phyloP scores from a whole-genome alignment of 75 land plant species.

The Isoetes taiwanensis region DNA sequence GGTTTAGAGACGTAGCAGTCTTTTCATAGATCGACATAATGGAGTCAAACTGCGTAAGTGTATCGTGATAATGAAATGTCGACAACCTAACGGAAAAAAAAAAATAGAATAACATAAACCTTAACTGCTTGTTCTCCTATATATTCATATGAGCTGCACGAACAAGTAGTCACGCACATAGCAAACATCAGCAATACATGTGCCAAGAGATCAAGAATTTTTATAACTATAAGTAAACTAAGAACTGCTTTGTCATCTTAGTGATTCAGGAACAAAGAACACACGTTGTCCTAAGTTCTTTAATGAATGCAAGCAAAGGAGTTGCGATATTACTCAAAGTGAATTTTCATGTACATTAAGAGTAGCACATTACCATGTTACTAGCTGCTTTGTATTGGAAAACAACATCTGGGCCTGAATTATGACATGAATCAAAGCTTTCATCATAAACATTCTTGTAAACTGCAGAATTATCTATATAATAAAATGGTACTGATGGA shows the following conservation, averaged over 20 bases:
- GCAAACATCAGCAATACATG: neutral
- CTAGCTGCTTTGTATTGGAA: constrained; percentile 15
- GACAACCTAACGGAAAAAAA: constrained; percentile 9
- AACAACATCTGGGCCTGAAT: constrained; percentile 19
- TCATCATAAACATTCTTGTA: constrained; percentile 16
- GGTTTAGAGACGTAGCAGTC: neutral
- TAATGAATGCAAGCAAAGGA: neutral
- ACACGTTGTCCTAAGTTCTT: neutral
- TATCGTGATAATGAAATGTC: constrained; percentile 3
- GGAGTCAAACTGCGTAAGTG: constrained; percentile 17
- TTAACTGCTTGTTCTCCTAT: neutral
- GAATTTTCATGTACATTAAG: too few species aligned
- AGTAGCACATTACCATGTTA: constrained; percentile 8
- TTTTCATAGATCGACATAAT: constrained; percentile 12
- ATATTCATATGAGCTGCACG: neutral
- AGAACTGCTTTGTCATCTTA: neutral
- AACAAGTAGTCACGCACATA: neutral
- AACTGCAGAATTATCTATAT: constrained; percentile 7
- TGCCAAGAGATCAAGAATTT: neutral
- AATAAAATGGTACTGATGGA: constrained; percentile 16
- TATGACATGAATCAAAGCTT: constrained; percentile 14
- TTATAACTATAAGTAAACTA: neutral
- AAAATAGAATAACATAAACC: neutral
- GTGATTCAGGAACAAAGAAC: neutral
- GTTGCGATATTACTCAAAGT: too few species aligned